These are phyloP conservation scores for Stylonectria norvegica DNA, from an alignment of 2,329 filamentous ascomycete genomes.

Conservation along the genomic window DNA sequence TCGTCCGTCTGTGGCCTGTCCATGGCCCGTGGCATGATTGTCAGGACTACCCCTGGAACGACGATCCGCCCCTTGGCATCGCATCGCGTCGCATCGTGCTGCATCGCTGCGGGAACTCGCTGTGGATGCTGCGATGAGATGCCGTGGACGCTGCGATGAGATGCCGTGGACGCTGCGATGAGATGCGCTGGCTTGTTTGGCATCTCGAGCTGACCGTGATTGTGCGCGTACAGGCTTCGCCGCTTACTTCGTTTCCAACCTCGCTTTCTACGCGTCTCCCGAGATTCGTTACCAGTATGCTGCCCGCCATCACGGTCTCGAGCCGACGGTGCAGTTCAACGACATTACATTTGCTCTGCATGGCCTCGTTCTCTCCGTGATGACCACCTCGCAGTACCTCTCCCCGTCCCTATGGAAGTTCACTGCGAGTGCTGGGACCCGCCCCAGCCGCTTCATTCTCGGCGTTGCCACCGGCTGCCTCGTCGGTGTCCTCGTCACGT, in stretches of 20 bases:
- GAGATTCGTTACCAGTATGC: slow-evolving; percentile 80
- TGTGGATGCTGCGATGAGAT: too few relatives aligned
- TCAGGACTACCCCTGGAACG: slow-evolving; percentile 11
- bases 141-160: too few relatives aligned
- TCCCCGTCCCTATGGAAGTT: slow-evolving; percentile 73
- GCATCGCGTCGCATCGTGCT: too few relatives aligned
- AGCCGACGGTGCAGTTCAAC: slow-evolving; percentile 84
- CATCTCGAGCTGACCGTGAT: slow-evolving; percentile 20
- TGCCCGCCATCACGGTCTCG: slow-evolving; percentile 67
- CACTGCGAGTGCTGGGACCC: slow-evolving; percentile 53
- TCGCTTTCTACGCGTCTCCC: slow-evolving; percentile 74
- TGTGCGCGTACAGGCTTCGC: slow-evolving; percentile 54
- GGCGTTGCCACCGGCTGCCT: slow-evolving; percentile 69
- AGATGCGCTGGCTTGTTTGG: too few relatives aligned
- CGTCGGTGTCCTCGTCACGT: slow-evolving; percentile 52
- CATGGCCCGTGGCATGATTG: slow-evolving; percentile 15
- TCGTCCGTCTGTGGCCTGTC: background rate
- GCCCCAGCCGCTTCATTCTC: slow-evolving; percentile 58
- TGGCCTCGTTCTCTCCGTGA: slow-evolving; percentile 66
- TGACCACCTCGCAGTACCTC: slow-evolving; percentile 78
- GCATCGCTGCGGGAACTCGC: too few relatives aligned
- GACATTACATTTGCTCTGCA: slow-evolving; percentile 86
- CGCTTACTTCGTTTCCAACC: slow-evolving; percentile 72
- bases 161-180: too few relatives aligned
- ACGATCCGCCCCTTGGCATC: too few relatives aligned